These are phyloP conservation scores for Tephrocybe sp. DNA, from an alignment of 768 basidiomycete species.

Conservation along the genomic window DNA sequence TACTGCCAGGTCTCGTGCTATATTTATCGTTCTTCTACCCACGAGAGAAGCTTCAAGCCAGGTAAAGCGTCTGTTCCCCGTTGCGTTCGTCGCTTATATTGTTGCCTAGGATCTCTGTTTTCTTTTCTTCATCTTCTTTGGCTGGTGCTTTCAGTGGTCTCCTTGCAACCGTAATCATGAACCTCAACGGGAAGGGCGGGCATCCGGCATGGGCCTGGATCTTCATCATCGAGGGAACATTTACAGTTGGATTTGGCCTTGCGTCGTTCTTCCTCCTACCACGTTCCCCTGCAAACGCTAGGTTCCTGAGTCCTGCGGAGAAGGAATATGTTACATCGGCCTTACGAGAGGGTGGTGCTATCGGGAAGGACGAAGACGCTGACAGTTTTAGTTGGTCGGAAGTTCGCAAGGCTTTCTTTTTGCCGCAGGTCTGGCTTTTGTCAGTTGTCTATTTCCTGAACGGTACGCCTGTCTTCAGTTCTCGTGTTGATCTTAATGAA, in stretches of 20 bases:
- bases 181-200: constrained; percentile 44
- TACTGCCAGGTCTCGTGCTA: constrained; percentile 27
- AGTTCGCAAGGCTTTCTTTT: constrained; percentile 28
- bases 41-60: constrained; percentile 15
- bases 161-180: constrained; percentile 43
- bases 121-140: constrained; percentile 28
- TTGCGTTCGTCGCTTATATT: not conserved
- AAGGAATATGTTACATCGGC: constrained; percentile 13
- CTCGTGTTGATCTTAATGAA: not conserved
- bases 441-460: constrained; percentile 31
- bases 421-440: constrained; percentile 38
- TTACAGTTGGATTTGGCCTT: constrained; percentile 44
- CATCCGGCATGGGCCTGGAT: constrained; percentile 50
- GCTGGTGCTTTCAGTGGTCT: constrained; percentile 49
- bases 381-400: constrained; percentile 41
- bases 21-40: constrained; percentile 41
- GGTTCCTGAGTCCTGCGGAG: constrained; percentile 11
- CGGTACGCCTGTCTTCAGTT: constrained; percentile 19
- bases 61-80: not conserved
- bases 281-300: constrained; percentile 11
- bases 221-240: constrained; percentile 45
- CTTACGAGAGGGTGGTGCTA: constrained; percentile 16
- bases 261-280: constrained; percentile 15
- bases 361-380: constrained; percentile 16
- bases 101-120: constrained; percentile 18